A percentile compares a stretch with the other conserved stretches of the same genome.
Evolutionary conservation across 306 rosid species (phyloP).

Genomic region (Elaeagnus macrophylla): DNA sequence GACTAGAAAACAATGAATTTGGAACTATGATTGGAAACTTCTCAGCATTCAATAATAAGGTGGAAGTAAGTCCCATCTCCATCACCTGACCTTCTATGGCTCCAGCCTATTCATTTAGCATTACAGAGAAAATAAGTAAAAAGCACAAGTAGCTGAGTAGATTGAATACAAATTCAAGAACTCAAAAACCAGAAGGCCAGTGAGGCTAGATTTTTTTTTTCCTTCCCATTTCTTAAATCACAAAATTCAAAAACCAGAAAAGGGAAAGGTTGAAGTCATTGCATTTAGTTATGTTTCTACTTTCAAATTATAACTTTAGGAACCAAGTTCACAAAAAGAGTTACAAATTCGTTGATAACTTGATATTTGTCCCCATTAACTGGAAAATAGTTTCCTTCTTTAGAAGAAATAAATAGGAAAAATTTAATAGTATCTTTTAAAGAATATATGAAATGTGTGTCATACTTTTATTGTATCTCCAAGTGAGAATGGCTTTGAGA

Average conservation of each 20-base stretch:
- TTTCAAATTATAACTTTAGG: too few relatives aligned
- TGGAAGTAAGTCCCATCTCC: constrained; percentile 87
- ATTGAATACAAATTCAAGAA: not conserved
- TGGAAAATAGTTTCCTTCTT: not conserved
- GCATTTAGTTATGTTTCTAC: too few relatives aligned
- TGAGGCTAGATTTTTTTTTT: not conserved
- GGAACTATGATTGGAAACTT: constrained; percentile 87
- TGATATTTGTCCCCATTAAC: not conserved
- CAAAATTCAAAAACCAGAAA: too few relatives aligned
- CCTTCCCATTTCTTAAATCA: too few relatives aligned
- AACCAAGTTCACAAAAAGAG: too few relatives aligned
- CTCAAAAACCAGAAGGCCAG: not conserved
- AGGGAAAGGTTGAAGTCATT: too few relatives aligned
- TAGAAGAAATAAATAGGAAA: constrained; percentile 1
- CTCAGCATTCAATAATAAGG: constrained; percentile 75
- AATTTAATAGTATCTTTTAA: not conserved
- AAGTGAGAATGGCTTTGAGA: constrained; percentile 79
- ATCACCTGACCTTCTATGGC: constrained; percentile 85
- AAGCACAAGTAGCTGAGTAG: not conserved
- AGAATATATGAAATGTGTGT: not conserved
- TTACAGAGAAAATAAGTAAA: not conserved
- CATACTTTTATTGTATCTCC: constrained; percentile 94
- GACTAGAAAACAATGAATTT: constrained; percentile 79
- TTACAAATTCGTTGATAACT: not conserved
- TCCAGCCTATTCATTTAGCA: constrained; percentile 53